A percentile compares a stretch with the other conserved stretches of the same genome.
Conservation (phyloP, 345 rosid genomes). For the Arabidopsis suecica region DNA sequence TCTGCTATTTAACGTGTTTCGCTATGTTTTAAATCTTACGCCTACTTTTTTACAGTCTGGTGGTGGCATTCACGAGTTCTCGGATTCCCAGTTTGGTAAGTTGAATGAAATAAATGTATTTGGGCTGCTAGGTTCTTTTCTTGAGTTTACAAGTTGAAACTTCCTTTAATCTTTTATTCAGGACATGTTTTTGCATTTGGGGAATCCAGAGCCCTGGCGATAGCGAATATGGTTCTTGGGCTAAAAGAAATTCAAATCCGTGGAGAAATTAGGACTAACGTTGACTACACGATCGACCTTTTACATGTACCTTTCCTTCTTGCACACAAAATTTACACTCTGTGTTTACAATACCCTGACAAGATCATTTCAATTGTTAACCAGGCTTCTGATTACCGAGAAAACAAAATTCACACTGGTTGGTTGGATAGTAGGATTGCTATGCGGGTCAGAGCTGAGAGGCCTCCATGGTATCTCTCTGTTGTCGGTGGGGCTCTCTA, state of each 20-base stretch:
- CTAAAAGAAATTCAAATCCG: slow-evolving; percentile 99
- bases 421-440: slow-evolving; percentile 99
- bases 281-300: slow-evolving; percentile 96
- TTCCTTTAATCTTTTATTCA: slow-evolving; percentile 37
- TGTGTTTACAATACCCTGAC: slow-evolving; percentile 32
- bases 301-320: slow-evolving; percentile 70
- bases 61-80: slow-evolving; percentile 99
- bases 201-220: slow-evolving; percentile 96
- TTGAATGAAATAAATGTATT: slow-evolving; percentile 5
- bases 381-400: slow-evolving; percentile 96
- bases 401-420: slow-evolving; percentile 97
- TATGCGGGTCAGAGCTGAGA: slow-evolving; percentile 99
- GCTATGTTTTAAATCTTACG: slow-evolving; percentile 18
- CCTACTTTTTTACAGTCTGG: slow-evolving; percentile 77
- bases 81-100: slow-evolving; percentile 99
- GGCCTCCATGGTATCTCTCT: slow-evolving; percentile 99
- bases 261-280: slow-evolving; percentile 97
- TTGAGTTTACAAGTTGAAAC: slow-evolving; percentile 29
- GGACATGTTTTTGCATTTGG: slow-evolving; percentile 99
- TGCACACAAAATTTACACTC: slow-evolving; percentile 18
- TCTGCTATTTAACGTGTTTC: slow-evolving; percentile 20
- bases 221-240: slow-evolving; percentile 99
- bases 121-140: slow-evolving; percentile 21
- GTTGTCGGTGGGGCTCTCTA: slow-evolving; percentile 98
- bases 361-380: slow-evolving; percentile 37